Evolutionary conservation across 805 yeast species (phyloP), one percentile per base, ranked within the genome.

Genomic region (Candida lessepsii): DNA sequence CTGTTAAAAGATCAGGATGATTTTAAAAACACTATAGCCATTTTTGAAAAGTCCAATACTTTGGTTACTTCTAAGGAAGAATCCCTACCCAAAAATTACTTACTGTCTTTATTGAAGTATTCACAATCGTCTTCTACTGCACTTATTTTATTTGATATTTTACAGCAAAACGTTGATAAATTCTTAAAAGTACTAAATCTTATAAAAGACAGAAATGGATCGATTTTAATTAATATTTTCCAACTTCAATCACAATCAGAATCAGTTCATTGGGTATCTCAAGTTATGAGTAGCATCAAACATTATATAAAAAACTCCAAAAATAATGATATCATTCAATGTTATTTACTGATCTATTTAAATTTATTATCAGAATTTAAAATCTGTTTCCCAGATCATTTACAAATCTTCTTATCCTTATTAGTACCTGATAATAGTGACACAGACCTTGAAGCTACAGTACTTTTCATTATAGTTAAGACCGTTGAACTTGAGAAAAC

Each of bases 401-500:
- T 58, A 4, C 44, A 47, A 11, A 26, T 53, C 9, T 46, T 60
- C 18, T 46, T 62, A 4, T 23, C 41, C 2, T 45, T 47, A 10
- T 42, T 58, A 19, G 42, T 39, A 18, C 57, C 59, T 4, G 39
- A 40, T 7, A 34, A 34, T 4, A 37, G 36, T 8, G 40, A 42
- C 7, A 28, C 46, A 9, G 39, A 52, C 2, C 28, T 51, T 3
- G 32, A 49, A 8, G 44, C 59, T 3, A 31, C 48, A 8, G 41
- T 56, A 4, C 37, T 61, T 15, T 42, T 62, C 21, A 45, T 61
- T 14, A 35, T 55, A 2, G 46, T 63, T 4, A 55, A 52, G 19
- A 41, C 46, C 20, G 33, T 59, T 11, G 53, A 56, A 41, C 10
- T 37, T 1, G 38, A 57, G 15, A 46, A 41, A 18, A 19, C 28